These are phyloP conservation scores for Mycena citricolor DNA, from an alignment of 1,284 basidiomycete genomes.

Conservation along the genomic window DNA sequence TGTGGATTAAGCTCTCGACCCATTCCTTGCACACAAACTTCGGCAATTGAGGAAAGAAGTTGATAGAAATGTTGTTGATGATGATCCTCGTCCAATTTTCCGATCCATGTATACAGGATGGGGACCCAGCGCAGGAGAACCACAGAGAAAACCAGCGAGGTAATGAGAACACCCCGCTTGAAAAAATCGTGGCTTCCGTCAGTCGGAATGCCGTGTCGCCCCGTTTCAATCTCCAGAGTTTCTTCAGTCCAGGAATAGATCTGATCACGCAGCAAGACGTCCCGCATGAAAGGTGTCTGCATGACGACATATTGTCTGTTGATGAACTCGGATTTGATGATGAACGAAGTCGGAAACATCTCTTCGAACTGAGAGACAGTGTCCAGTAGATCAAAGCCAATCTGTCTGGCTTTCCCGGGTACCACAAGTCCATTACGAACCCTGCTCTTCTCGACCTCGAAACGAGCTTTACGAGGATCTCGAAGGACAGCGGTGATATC, in stretches of 20 bases:
- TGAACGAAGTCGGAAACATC: conserved; percentile 3
- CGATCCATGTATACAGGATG: conserved; percentile 13
- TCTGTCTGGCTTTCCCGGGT: background rate
- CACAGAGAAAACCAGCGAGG: conserved; percentile 9
- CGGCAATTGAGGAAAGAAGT: conserved; percentile 6
- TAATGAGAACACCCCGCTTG: conserved; percentile 8
- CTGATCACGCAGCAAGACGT: conserved; percentile 8
- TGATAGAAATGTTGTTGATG: conserved; percentile 10
- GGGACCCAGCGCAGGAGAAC: conserved; percentile 12
- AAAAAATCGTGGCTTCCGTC: conserved; percentile 15
- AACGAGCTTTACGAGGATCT: conserved; percentile 8
- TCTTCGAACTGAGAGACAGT: conserved; percentile 1
- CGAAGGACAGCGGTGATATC: conserved; percentile 6
- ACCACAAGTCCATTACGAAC: conserved; percentile 3
- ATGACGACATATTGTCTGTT: conserved; percentile 6
- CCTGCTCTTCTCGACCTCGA: conserved; percentile 12
- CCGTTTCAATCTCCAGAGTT: conserved; percentile 8
- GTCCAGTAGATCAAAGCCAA: conserved; percentile 4
- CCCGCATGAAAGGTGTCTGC: conserved; percentile 15
- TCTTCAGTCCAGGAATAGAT: conserved; percentile 11
- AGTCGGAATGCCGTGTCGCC: conserved; percentile 11
- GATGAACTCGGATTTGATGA: conserved; percentile 4
- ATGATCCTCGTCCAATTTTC: conserved; percentile 6
- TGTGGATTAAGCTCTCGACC: conserved; percentile 1
- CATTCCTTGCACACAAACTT: conserved; percentile 2